phyloP scores from a whole-genome alignment of 1,284 basidiomycete genomes.

The Golubevia sp. region DNA sequence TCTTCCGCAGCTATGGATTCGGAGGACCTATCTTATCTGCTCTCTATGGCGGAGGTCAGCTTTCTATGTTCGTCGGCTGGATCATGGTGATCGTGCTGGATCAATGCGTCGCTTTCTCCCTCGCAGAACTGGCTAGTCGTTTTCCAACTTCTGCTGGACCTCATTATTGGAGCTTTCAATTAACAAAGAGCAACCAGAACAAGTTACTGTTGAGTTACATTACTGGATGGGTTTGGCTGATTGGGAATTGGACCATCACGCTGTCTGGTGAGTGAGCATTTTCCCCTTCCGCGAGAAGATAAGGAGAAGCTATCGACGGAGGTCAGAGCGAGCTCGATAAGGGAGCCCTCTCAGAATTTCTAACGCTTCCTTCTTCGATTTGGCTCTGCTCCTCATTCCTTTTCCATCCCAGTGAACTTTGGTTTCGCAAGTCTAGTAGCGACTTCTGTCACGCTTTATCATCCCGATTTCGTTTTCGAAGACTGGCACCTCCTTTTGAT shows the following conservation, averaged over 20 bases:
- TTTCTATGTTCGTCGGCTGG: slow-evolving; percentile 15
- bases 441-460: slow-evolving; percentile 3
- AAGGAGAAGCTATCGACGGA: too few relatives aligned
- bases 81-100: slow-evolving; percentile 9
- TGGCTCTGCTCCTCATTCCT: too few relatives aligned
- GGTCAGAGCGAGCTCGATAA: too few relatives aligned
- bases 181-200: background rate
- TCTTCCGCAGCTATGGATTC: slow-evolving; percentile 16
- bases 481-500: slow-evolving; percentile 13
- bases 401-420: slow-evolving; percentile 8
- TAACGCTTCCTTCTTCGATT: too few relatives aligned
- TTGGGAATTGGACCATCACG: slow-evolving; percentile 14
- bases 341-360: too few relatives aligned
- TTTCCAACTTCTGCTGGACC: slow-evolving; percentile 11
- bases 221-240: slow-evolving; percentile 13
- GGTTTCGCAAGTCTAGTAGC: slow-evolving; percentile 10
- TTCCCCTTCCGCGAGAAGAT: too few relatives aligned
- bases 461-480: slow-evolving; percentile 8
- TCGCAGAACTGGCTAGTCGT: slow-evolving; percentile 11
- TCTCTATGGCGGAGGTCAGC: slow-evolving; percentile 14
- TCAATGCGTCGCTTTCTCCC: slow-evolving; percentile 10
- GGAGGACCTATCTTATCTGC: slow-evolving; percentile 9
- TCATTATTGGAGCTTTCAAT: slow-evolving; percentile 10
- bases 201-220: slow-evolving; percentile 6
- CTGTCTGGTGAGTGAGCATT: slow-evolving; percentile 8